Evolutionary conservation across 2,329 filamentous ascomycete species (phyloP).

Genomic region (Gnomoniopsis smithogilvyi): DNA sequence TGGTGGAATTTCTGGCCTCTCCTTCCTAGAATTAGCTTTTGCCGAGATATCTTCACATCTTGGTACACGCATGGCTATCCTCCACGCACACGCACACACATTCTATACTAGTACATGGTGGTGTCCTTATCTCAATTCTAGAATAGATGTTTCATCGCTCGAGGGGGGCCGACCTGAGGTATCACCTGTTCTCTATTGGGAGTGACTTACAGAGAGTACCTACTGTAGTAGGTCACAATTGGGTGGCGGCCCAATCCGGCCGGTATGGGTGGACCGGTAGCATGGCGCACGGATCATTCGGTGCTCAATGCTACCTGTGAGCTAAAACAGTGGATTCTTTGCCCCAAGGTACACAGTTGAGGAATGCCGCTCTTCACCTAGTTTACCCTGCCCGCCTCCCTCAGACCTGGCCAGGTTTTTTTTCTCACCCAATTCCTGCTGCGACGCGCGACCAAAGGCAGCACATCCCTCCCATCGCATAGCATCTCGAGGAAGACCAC

Average conservation of each 20-base stretch:
- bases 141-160: no score
- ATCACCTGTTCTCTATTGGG: no score
- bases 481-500: slow-evolving; percentile 7
- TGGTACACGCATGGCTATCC: no score
- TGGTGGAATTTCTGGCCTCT: no score
- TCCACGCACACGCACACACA: no score
- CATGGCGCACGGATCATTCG: neutral
- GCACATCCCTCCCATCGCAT: slow-evolving; percentile 17
- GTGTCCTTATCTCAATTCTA: no score
- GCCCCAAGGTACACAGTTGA: neutral
- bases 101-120: no score
- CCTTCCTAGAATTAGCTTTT: no score
- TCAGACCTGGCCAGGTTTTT: slow-evolving; percentile 10
- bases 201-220: no score
- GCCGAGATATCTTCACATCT: no score
- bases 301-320: neutral
- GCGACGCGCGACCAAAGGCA: slow-evolving; percentile 14
- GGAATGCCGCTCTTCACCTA: neutral
- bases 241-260: neutral
- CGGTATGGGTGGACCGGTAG: neutral
- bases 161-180: no score
- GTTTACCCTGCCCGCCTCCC: neutral
- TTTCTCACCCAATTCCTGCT: slow-evolving; percentile 8
- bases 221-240: neutral
- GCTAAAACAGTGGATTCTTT: neutral